Conservation (phyloP, 2,329 filamentous ascomycete species). For the Fusarium brachygibbosum region DNA sequence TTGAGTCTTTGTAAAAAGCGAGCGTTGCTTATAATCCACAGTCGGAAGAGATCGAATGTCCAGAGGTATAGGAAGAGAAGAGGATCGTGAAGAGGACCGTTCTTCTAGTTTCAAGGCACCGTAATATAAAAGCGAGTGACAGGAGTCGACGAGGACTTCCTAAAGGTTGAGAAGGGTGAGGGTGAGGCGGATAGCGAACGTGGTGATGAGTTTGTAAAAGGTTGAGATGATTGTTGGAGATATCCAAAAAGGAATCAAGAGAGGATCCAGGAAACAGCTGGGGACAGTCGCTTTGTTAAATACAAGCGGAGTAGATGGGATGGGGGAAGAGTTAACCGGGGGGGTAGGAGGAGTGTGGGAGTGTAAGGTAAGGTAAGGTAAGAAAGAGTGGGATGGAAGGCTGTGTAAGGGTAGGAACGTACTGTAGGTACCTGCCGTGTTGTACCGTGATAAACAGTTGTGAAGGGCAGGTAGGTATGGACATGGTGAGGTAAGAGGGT, state of each 20-base stretch:
- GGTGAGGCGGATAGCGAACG: constrained; percentile 63
- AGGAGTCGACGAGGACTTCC: constrained; percentile 82
- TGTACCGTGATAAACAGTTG: constrained; percentile 23
- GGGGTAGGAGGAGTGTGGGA: constrained; percentile 36
- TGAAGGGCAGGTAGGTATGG: background rate
- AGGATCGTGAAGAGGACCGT: constrained; percentile 30
- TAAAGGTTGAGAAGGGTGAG: constrained; percentile 58
- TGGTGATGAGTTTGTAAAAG: constrained; percentile 51
- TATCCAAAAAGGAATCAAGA: constrained; percentile 49
- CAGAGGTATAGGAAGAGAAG: constrained; percentile 55
- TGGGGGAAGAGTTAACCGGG: constrained; percentile 37
- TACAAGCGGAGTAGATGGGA: constrained; percentile 48
- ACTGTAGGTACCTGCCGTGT: constrained; percentile 26
- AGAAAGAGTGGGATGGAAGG: constrained; percentile 38
- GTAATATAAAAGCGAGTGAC: constrained; percentile 77
- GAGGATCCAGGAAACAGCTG: constrained; percentile 47
- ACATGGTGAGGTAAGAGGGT: constrained; percentile 32
- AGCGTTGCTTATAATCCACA: constrained; percentile 39
- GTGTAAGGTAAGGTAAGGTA: constrained; percentile 33
- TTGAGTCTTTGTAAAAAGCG: constrained; percentile 37
- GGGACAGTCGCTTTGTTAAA: constrained; percentile 51
- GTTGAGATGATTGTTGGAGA: constrained; percentile 45
- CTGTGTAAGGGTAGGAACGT: constrained; percentile 31
- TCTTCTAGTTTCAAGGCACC: constrained; percentile 57
- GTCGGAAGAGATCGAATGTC: constrained; percentile 39